These are phyloP conservation scores for Orbilia blumenaviensis DNA, from an alignment of 2,329 filamentous ascomycete species.

Conservation along the genomic window DNA sequence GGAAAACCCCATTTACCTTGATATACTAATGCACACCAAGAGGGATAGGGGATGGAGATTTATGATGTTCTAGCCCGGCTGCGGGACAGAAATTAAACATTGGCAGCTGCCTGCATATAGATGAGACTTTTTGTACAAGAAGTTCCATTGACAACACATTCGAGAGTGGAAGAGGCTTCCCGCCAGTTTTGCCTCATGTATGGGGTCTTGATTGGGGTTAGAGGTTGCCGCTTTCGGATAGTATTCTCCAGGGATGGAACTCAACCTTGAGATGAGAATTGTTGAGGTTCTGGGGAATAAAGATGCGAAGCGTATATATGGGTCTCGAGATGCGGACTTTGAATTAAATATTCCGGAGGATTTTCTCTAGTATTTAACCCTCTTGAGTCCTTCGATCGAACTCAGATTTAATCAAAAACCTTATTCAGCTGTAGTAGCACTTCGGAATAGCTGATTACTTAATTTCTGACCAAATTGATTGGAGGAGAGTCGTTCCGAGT, in stretches of 20 bases:
- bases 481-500: slow-evolving; percentile 10
- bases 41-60: background rate
- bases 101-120: slow-evolving; percentile 1
- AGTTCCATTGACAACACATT: slow-evolving; percentile 12
- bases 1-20: background rate
- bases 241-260: background rate
- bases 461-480: slow-evolving; percentile 3
- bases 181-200: background rate
- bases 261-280: slow-evolving; percentile 5
- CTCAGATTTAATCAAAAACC: slow-evolving; percentile 2
- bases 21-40: background rate
- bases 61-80: background rate
- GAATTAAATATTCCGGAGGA: background rate
- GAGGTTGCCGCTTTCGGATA: slow-evolving; percentile 6
- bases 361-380: background rate
- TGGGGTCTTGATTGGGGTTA: slow-evolving; percentile 3
- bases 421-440: slow-evolving; percentile 9
- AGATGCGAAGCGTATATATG: slow-evolving; percentile 7
- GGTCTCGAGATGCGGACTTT: background rate
- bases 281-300: background rate
- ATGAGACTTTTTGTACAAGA: slow-evolving; percentile 13
- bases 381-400: background rate
- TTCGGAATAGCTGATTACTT: slow-evolving; percentile 22
- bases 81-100: background rate
- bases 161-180: background rate